Evolutionary conservation across 2,329 filamentous ascomycete genomes (phyloP), one percentile per base, ranked within the genome.

Genomic region (Xylariaceae sp.): DNA sequence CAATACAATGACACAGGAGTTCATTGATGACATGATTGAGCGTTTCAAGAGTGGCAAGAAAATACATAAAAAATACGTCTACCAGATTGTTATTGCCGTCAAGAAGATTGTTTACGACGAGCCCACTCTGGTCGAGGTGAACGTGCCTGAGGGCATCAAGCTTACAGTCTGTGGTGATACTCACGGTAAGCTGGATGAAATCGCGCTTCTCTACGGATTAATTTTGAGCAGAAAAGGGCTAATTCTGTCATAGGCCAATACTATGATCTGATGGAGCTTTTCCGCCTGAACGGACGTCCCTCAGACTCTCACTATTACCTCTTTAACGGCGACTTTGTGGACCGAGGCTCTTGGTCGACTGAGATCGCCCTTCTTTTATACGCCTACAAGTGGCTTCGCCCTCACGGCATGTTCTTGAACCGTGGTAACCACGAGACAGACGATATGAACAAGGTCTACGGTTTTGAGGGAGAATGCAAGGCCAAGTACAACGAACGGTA

Each of bases 301-400:
- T 84, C 83, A 13, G 90, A 93, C 63, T 90, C 89, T 72, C 92
- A 97, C 73, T 89, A 87, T 74, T 99, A 97, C 73, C 82, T 99
- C 10, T 99, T 99, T 82, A 99, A 99, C 74, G 94, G 94, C 65
- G 94, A 99, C 76, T 99, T 99, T 72, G 94, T 99, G 56, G 94
- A 99, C 73, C 86, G 94, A 73, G 94, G 94, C 34, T 97, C 92
- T 44, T 99, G 94, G 94, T 97, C 93, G 5, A 92, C 88, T n/a
- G 94, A 99, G 74, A 95, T 99, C 67, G 93, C 92, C 9, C 81
- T 99, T 51, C 80, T 97, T 9, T 81, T 99, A 17, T 99, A 97
- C 74, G 89, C 93, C 50, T 96, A 96, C 82, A 99, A 99, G 79
- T 96, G 91, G 93, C 76, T 97, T 69, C 86, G 89, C 57, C 94